phyloP scores from a whole-genome alignment of 2,329 filamentous ascomycete genomes.

The Cladosporium sp. region DNA sequence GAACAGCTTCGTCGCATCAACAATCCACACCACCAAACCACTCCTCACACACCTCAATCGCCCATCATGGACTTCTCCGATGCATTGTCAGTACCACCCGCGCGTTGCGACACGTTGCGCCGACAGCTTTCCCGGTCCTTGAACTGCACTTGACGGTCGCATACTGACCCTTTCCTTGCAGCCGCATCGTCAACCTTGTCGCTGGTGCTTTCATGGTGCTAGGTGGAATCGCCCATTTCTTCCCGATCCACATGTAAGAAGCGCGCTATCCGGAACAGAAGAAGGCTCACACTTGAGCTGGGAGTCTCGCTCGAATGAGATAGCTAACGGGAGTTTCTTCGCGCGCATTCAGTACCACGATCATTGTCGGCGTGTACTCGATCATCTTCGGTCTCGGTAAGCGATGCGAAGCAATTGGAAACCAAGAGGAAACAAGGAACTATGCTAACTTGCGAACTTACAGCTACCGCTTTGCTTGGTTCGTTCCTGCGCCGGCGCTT shows the following conservation, averaged over 20 bases:
- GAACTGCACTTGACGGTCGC: not conserved
- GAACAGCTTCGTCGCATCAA: not conserved
- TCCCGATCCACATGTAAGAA: conserved; percentile 60
- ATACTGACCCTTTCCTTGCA: conserved; percentile 44
- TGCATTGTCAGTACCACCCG: conserved; percentile 69
- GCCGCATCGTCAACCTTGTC: conserved; percentile 91
- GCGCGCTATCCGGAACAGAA: not conserved
- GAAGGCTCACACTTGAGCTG: not conserved
- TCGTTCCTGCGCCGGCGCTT: conserved; percentile 25
- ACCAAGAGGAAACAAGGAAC: not conserved
- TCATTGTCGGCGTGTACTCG: conserved; percentile 83
- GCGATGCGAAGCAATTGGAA: conserved; percentile 34
- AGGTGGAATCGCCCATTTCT: conserved; percentile 76
- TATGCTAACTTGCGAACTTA: conserved; percentile 19
- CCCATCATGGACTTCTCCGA: conserved; percentile 84
- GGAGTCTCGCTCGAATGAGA: not conserved
- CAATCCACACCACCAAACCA: not conserved
- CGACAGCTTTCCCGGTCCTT: not conserved
- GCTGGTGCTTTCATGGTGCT: conserved; percentile 85
- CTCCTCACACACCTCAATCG: not conserved
- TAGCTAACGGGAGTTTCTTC: not conserved
- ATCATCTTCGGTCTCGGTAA: conserved; percentile 86
- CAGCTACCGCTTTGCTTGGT: conserved; percentile 63
- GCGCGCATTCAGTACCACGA: conserved; percentile 57
- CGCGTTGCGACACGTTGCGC: conserved; percentile 16